Percentiles rank a stretch among this genome's conserved stretches.
Conservation (phyloP, 2,329 filamentous ascomycete species). For the Pseudogymnoascus sp. region DNA sequence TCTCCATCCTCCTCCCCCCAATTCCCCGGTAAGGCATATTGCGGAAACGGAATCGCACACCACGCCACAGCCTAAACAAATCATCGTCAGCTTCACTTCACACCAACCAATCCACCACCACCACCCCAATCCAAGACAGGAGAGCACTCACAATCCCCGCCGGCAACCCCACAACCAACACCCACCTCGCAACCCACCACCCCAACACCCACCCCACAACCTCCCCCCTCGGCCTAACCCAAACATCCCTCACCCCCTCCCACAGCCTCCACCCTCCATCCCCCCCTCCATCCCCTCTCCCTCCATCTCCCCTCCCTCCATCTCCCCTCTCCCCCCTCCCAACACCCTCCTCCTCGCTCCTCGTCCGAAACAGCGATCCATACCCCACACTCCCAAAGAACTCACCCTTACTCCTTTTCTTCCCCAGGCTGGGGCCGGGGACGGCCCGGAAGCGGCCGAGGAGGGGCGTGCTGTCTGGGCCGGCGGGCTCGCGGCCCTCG, state of each 20-base stretch:
- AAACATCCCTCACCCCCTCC: slow-evolving; percentile 40
- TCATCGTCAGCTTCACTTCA: neutral
- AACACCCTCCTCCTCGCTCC: slow-evolving; percentile 32
- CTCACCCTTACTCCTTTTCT: slow-evolving; percentile 5
- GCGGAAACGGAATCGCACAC: slow-evolving; percentile 59
- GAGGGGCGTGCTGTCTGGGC: slow-evolving; percentile 49
- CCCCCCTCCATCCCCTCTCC: slow-evolving; percentile 25
- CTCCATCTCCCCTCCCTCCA: slow-evolving; percentile 21
- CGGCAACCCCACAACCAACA: slow-evolving; percentile 52
- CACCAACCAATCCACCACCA: neutral
- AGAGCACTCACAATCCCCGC: slow-evolving; percentile 51
- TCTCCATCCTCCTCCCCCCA: slow-evolving; percentile 31
- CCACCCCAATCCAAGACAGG: neutral
- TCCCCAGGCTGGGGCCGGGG: slow-evolving; percentile 29
- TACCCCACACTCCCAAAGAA: slow-evolving; percentile 33
- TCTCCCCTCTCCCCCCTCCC: slow-evolving; percentile 22
- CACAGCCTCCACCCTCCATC: slow-evolving; percentile 16
- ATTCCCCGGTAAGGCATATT: slow-evolving; percentile 46
- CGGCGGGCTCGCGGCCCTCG: slow-evolving; percentile 52
- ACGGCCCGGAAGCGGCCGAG: slow-evolving; percentile 60
- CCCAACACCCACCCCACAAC: slow-evolving; percentile 52
- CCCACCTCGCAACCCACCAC: slow-evolving; percentile 57
- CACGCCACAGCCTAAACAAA: slow-evolving; percentile 47
- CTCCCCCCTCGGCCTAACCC: slow-evolving; percentile 51
- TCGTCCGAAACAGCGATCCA: slow-evolving; percentile 42